Evolutionary conservation across 345 rosid species (phyloP).

Genomic region (Linum tenue): DNA sequence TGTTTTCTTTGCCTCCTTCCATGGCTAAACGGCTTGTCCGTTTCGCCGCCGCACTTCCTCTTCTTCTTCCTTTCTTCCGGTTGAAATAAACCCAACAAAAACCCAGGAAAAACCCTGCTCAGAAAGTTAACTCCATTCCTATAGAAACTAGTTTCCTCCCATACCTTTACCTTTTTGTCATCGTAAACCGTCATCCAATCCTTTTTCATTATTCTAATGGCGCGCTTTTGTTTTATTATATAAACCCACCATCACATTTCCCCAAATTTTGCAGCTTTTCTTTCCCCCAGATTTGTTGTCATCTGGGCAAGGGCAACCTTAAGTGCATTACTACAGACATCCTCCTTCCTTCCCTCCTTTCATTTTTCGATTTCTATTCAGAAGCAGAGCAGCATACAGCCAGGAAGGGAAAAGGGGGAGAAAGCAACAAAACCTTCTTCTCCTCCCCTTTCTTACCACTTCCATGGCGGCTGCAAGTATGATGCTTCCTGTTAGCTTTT

Average conservation of each 20-base stretch:
- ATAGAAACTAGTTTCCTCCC: background rate
- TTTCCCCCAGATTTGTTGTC: background rate
- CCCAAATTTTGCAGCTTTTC: constrained; percentile 1
- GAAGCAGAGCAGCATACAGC: background rate
- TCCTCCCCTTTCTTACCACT: background rate
- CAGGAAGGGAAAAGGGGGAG: background rate
- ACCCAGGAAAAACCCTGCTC: background rate
- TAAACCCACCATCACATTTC: constrained; percentile 1
- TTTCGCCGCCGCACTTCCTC: too few relatives aligned
- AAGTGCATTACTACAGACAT: background rate
- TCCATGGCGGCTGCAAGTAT: background rate
- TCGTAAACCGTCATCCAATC: background rate
- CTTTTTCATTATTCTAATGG: background rate
- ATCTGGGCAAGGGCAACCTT: background rate
- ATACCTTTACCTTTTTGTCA: background rate
- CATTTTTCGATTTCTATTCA: background rate
- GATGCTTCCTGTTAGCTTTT: constrained; percentile 2
- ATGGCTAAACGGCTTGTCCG: too few relatives aligned
- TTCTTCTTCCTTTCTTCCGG: too few relatives aligned
- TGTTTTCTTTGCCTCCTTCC: too few relatives aligned
- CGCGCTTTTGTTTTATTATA: background rate
- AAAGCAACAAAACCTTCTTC: background rate
- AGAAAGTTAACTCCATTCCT: background rate
- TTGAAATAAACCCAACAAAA: background rate
- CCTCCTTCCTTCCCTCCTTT: background rate